Evolutionary conservation across 2,329 filamentous ascomycete species (phyloP).

Genomic region (Penicillium brasilianum): DNA sequence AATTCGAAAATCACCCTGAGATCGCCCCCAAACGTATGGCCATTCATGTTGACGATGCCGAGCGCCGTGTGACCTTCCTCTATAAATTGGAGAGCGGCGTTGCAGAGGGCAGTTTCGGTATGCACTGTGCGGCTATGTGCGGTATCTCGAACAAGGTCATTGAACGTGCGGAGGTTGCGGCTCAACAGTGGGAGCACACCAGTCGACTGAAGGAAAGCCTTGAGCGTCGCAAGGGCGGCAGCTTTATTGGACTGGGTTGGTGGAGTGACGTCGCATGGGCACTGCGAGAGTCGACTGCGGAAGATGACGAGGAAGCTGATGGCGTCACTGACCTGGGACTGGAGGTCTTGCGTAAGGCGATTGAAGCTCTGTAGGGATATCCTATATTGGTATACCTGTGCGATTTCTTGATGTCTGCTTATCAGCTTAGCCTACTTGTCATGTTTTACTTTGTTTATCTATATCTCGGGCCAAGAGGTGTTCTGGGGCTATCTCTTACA

Average conservation of each 20-base stretch:
- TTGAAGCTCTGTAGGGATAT: conserved; percentile 56
- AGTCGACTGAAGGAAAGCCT: conserved; percentile 86
- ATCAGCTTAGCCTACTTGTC: background rate
- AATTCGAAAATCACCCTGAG: conserved; percentile 89
- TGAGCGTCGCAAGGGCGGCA: conserved; percentile 77
- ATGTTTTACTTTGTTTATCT: conserved; percentile 1
- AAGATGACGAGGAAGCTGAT: conserved; percentile 38
- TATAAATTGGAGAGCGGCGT: conserved; percentile 94
- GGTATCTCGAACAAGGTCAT: conserved; percentile 85
- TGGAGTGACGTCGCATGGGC: conserved; percentile 86
- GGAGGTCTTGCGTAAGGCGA: conserved; percentile 62
- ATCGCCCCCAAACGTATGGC: conserved; percentile 87
- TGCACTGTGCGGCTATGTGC: conserved; percentile 99
- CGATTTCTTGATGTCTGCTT: background rate
- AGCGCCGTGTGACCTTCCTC: conserved; percentile 89
- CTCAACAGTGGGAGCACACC: conserved; percentile 93
- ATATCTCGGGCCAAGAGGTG: conserved; percentile 4
- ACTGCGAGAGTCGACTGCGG: conserved; percentile 60
- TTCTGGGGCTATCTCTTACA: background rate
- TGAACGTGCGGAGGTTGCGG: conserved; percentile 83
- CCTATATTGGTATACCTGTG: background rate
- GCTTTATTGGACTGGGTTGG: conserved; percentile 81
- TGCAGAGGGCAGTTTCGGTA: conserved; percentile 95
- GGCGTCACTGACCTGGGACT: conserved; percentile 56
- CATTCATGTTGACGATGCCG: conserved; percentile 85